A percentile compares a stretch with the other conserved stretches of the same genome.
Conservation (phyloP, 2,329 filamentous ascomycete genomes). For the Calonectria pseudoturangicola region DNA sequence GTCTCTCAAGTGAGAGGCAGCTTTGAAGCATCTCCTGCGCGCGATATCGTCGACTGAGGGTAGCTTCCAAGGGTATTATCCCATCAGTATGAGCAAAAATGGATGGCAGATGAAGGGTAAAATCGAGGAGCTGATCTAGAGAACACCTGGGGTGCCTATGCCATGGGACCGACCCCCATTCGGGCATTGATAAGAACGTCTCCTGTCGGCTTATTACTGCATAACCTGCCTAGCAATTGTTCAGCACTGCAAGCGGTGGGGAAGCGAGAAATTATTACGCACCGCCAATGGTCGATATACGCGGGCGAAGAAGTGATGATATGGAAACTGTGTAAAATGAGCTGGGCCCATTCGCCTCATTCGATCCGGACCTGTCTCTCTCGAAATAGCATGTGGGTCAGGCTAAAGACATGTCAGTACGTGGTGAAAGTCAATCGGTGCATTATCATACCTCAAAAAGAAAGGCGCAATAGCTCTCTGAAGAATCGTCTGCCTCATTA, state of each 20-base stretch:
- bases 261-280: slow-evolving; percentile 55
- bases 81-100: slow-evolving; percentile 68
- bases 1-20: slow-evolving; percentile 68
- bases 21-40: slow-evolving; percentile 69
- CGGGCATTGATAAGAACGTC: slow-evolving; percentile 70
- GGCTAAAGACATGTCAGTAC: slow-evolving; percentile 61
- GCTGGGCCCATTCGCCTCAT: slow-evolving; percentile 65
- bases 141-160: slow-evolving; percentile 69
- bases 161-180: slow-evolving; percentile 73
- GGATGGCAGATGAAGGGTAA: slow-evolving; percentile 67
- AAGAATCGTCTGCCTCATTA: slow-evolving; percentile 54
- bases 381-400: slow-evolving; percentile 64
- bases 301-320: slow-evolving; percentile 75
- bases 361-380: slow-evolving; percentile 61
- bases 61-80: slow-evolving; percentile 62
- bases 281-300: slow-evolving; percentile 73
- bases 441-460: slow-evolving; percentile 69
- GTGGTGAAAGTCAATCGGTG: background rate
- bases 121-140: slow-evolving; percentile 72
- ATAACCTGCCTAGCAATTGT: slow-evolving; percentile 62
- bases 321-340: slow-evolving; percentile 70
- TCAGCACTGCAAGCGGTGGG: slow-evolving; percentile 41
- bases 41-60: slow-evolving; percentile 63
- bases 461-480: slow-evolving; percentile 69
- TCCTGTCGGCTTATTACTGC: slow-evolving; percentile 70